A percentile compares a stretch with the other conserved stretches of the same genome.
Evolutionary conservation across 2,329 filamentous ascomycete species (phyloP).

Genomic region (Ophiosphaerella herpotricha): DNA sequence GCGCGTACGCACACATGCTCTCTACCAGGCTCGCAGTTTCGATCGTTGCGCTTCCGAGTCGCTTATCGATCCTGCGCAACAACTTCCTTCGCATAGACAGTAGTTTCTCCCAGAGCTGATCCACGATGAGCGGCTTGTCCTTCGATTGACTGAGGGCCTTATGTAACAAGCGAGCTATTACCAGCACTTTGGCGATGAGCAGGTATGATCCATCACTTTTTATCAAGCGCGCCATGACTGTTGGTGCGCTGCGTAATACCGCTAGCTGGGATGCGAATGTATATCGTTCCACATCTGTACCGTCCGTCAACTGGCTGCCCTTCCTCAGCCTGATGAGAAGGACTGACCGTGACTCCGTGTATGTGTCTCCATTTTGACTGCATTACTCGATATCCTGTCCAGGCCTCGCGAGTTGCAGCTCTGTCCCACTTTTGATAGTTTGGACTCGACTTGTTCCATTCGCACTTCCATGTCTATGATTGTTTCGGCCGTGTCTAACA

Average conservation of each 20-base stretch:
- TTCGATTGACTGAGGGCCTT: conserved; percentile 68
- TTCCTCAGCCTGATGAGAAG: conserved; percentile 1
- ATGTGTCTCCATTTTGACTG: conserved; percentile 54
- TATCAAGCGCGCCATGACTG: conserved; percentile 58
- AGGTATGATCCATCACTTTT: conserved; percentile 57
- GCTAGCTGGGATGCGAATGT: conserved; percentile 61
- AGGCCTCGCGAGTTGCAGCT: conserved; percentile 76
- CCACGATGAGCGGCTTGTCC: conserved; percentile 58
- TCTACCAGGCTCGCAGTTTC: conserved; percentile 64
- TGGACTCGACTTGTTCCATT: conserved; percentile 73
- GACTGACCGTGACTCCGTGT: conserved; percentile 48
- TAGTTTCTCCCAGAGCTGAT: conserved; percentile 67
- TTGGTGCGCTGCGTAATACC: conserved; percentile 61
- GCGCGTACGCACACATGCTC: conserved; percentile 78
- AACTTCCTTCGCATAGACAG: conserved; percentile 66
- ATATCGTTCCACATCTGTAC: conserved; percentile 49
- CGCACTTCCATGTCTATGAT: conserved; percentile 87
- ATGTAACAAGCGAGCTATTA: conserved; percentile 74
- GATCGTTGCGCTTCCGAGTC: conserved; percentile 43
- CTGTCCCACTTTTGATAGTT: conserved; percentile 72
- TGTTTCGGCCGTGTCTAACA: conserved; percentile 89
- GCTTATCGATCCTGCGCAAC: conserved; percentile 66
- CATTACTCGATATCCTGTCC: conserved; percentile 66
- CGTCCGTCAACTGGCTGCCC: conserved; percentile 20
- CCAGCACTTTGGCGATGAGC: conserved; percentile 66